Percentiles rank a stretch among this genome's conserved stretches.
Conservation (phyloP, 169 alveolate genomes). For the Theileria sp. region DNA sequence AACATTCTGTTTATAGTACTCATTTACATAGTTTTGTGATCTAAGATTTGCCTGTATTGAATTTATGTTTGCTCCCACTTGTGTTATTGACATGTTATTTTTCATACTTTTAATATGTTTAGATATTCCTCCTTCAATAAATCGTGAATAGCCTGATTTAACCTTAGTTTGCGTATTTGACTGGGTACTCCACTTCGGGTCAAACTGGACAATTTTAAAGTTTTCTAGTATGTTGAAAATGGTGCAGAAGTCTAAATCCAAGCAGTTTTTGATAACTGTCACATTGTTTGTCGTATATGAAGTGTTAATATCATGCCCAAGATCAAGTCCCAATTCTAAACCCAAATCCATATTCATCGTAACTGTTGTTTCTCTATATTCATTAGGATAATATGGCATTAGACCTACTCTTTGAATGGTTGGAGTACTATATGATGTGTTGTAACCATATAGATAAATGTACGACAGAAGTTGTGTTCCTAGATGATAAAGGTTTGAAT, state of each 20-base stretch:
- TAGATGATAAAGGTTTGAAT: constrained; percentile 9
- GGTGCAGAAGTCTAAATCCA: constrained; percentile 21
- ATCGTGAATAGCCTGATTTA: constrained; percentile 13
- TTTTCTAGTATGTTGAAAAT: constrained; percentile 28
- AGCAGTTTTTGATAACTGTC: neutral
- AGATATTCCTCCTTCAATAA: constrained; percentile 60
- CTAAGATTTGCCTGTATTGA: constrained; percentile 2
- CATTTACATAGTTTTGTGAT: neutral
- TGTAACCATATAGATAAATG: neutral
- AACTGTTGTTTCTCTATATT: neutral
- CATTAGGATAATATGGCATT: neutral
- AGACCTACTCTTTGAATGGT: neutral
- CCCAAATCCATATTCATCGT: neutral
- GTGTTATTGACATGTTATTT: neutral
- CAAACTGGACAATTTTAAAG: constrained; percentile 18
- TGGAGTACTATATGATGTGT: neutral
- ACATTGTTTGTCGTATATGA: neutral
- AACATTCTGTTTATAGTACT: neutral
- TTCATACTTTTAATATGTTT: constrained; percentile 39
- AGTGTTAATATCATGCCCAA: neutral
- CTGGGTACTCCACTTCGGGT: constrained; percentile 25
- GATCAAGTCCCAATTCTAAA: neutral
- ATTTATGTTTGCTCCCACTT: constrained; percentile 16
- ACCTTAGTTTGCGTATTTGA: neutral
- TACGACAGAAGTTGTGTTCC: constrained; percentile 38